Base-by-base conservation (phyloP, 164 flowering plant genomes). In the Nelumbo lutea region DNA sequence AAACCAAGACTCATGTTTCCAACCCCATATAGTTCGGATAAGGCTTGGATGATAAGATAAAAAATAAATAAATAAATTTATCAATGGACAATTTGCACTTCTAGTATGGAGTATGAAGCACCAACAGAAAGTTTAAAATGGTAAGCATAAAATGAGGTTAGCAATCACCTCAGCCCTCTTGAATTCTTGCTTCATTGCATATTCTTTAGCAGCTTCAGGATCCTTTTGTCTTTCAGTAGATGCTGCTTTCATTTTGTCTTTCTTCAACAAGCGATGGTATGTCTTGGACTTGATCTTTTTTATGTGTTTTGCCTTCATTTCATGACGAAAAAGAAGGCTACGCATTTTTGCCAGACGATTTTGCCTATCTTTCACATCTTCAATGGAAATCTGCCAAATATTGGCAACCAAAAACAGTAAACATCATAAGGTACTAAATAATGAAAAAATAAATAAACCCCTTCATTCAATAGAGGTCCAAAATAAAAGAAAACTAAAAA, bases 271-370 rank as follows among this genome's bases (percentile, higher is more conserved):
- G 9, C 96, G 87, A 80, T 82, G 96, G 59, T 71, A 94, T 40
- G 88, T 81, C 78, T 90, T 94, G 15, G 98, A 91, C 77, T 94
- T 94, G 8, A 94, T 94, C 65, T 91, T 90, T 61, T 91, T 94
- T 3, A 87, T 70, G 61, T 76, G 95, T 72, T 91, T 94, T 52
- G 85, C 79, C 78, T 94, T 91, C 82, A 86, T 48, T 70, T 94
- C 98, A 78, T 91, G 95, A n/a, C 84, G 87, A 59, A 91, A 94
- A 61, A 94, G 88, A 67, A 94, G 86, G 74, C 87, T 84, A 42
- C 98, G 90, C 95, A 90, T 88, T 77, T 90, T 88, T 3, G 97
- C 97, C n/a, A 85, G 83, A 53, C 77, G 87, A 77, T 86, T 74
- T 46, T 84, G 85, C 4, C 86, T 85, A 44, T 90, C 88, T 71